These are phyloP conservation scores for Lecanosticta acicola DNA, from an alignment of 2,329 filamentous ascomycete genomes.

Conservation along the genomic window DNA sequence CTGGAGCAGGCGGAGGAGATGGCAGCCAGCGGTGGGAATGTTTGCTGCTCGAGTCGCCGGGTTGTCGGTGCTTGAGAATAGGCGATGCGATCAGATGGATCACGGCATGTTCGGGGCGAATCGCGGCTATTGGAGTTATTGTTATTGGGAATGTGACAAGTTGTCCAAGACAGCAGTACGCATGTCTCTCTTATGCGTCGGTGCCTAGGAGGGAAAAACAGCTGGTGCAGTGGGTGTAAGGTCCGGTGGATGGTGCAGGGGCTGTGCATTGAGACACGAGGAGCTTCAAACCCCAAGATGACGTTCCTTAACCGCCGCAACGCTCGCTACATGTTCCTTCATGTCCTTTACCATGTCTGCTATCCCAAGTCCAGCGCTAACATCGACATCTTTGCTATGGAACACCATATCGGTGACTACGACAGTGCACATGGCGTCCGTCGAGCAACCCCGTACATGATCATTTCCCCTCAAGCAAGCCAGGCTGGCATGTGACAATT, in stretches of 20 bases:
- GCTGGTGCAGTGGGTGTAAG: not conserved
- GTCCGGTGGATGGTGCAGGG: too few species aligned
- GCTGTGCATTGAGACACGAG: too few species aligned
- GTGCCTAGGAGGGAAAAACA: not conserved
- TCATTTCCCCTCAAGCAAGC: not conserved
- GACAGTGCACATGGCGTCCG: not conserved
- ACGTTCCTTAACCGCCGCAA: too few species aligned
- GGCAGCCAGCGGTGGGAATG: not conserved
- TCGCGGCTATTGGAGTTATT: not conserved
- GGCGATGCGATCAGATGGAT: not conserved
- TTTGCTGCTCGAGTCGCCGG: not conserved
- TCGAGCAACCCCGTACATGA: too few species aligned
- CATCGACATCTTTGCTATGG: too few species aligned
- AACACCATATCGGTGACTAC: too few species aligned
- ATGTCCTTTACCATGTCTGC: too few species aligned
- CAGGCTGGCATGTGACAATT: not conserved
- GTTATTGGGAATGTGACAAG: not conserved
- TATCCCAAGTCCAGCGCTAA: too few species aligned
- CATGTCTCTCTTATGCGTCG: not conserved
- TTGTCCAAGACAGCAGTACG: not conserved
- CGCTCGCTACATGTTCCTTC: too few species aligned
- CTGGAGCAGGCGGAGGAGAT: not conserved
- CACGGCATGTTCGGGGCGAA: not conserved
- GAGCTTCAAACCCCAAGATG: too few species aligned
- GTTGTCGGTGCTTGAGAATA: not conserved